These are phyloP conservation scores for Neospermospora avenae DNA, from an alignment of 2,329 filamentous ascomycete genomes.

Conservation along the genomic window DNA sequence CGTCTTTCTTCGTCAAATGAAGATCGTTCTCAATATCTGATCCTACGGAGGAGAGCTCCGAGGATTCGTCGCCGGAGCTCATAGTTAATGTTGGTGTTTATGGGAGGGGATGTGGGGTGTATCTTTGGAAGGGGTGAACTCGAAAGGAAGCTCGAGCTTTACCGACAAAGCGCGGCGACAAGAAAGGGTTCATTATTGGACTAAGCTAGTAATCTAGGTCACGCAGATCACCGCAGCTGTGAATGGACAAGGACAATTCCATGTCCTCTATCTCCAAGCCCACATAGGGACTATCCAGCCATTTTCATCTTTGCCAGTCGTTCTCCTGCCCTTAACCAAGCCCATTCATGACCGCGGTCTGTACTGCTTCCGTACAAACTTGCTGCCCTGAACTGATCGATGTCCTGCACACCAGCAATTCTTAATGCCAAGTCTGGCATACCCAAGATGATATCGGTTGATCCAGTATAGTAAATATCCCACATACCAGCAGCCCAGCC, in stretches of 20 bases:
- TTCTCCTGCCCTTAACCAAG: neutral
- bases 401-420: neutral
- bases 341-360: neutral
- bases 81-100: constrained; percentile 22
- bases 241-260: neutral
- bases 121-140: constrained; percentile 16
- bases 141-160: constrained; percentile 23
- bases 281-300: neutral
- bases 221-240: neutral
- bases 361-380: neutral
- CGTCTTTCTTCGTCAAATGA: constrained; percentile 49
- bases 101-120: constrained; percentile 6
- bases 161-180: constrained; percentile 24
- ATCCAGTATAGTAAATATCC: neutral
- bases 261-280: neutral
- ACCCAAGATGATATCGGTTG: neutral
- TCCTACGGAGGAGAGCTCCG: constrained; percentile 56
- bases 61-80: constrained; percentile 56
- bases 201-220: constrained; percentile 8
- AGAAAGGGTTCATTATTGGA: constrained; percentile 5
- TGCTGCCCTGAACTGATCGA: neutral
- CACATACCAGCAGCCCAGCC: neutral
- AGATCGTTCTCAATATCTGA: constrained; percentile 54
- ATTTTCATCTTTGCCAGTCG: neutral
- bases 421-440: neutral